Percentiles rank a stretch among this genome's conserved stretches.
Conservation (phyloP, 805 yeast species). For the Candida insectalens region DNA sequence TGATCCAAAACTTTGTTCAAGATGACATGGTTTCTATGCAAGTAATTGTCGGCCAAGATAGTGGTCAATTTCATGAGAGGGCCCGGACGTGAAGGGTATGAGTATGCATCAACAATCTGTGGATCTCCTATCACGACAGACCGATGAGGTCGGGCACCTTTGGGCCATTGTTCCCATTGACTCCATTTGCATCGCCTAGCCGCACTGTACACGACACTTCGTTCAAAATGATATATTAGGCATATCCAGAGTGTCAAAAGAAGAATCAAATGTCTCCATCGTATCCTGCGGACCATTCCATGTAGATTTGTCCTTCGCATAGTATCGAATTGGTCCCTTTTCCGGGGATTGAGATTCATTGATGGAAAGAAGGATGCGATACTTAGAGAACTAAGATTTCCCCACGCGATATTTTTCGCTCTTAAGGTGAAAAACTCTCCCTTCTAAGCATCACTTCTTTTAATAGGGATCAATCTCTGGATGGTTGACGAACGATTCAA, state of each 20-base stretch:
- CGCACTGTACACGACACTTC: slow-evolving; percentile 35
- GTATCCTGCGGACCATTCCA: slow-evolving; percentile 1
- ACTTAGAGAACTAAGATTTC: background rate
- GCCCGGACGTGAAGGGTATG: slow-evolving; percentile 63
- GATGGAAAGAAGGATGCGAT: background rate
- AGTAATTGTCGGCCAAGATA: slow-evolving; percentile 64
- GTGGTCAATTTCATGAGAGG: slow-evolving; percentile 43
- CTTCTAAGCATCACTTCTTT: too few species aligned
- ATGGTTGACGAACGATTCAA: slow-evolving; percentile 3
- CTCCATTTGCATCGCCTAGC: slow-evolving; percentile 51
- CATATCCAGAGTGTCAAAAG: slow-evolving; percentile 31
- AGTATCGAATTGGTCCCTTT: background rate
- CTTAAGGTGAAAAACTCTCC: too few species aligned
- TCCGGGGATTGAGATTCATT: background rate
- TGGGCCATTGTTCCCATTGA: slow-evolving; percentile 53
- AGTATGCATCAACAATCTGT: slow-evolving; percentile 79
- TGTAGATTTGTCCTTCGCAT: background rate
- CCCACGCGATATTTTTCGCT: too few species aligned
- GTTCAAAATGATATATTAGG: slow-evolving; percentile 43
- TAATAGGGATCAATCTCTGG: too few species aligned
- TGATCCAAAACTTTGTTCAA: slow-evolving; percentile 62
- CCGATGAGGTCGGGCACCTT: slow-evolving; percentile 16
- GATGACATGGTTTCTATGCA: slow-evolving; percentile 55
- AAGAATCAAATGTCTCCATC: slow-evolving; percentile 16
- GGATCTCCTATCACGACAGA: slow-evolving; percentile 74